Evolutionary conservation across 352 stramenopile species (phyloP), one percentile per base, ranked within the genome.

Genomic region (Globisporangium nunn): DNA sequence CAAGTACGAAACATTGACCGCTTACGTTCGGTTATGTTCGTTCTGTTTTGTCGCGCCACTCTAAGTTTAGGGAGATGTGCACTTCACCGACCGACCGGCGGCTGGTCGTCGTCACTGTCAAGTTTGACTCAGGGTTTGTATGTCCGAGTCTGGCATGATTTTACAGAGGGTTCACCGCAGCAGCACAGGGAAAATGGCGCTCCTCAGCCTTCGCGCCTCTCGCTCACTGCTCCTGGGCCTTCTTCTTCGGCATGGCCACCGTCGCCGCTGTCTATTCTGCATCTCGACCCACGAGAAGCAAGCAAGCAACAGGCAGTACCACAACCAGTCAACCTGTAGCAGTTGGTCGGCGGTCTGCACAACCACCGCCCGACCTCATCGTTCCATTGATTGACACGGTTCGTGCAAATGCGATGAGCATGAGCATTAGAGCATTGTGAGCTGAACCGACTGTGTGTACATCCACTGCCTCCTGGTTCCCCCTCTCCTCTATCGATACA

Each of bases 41-140:
- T 43, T 46, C 50, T 55, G 50, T 55, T 44, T 31, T 57, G 52
- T 57, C 47, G n/a, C 52, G 40, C 31, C 6, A 15, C 8, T 15
- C 7, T 14, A 2, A 7, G 14, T 15, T 41, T 41, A 14, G 8
- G 14, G 35, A 41, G 35, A 37, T 11, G 33, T 37, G 33, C 33
- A 12, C 15, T 18, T 47, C 41, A 47, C 17, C 28, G 52, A 57
- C 52, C 52, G 52, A 50, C 29, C 52, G 44, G 29, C 30, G 8
- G 23, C 29, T 10, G 41, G 41, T 47, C 41, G 41, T 23, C 4
- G 17, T 47, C 41, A 23, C 41, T 6, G 15, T 6, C 15, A 6
- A 15, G 15, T 28, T 23, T 29, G 15, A 47, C 41, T 30, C 43
- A 17, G 0, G 0, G 6, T 44, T 29, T 44, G 49, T 53, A 53